Percentiles rank a stretch among this genome's conserved stretches.
These are phyloP conservation scores for Trichoderma sp. DNA, from an alignment of 2,329 filamentous ascomycete species.

Conservation along the genomic window DNA sequence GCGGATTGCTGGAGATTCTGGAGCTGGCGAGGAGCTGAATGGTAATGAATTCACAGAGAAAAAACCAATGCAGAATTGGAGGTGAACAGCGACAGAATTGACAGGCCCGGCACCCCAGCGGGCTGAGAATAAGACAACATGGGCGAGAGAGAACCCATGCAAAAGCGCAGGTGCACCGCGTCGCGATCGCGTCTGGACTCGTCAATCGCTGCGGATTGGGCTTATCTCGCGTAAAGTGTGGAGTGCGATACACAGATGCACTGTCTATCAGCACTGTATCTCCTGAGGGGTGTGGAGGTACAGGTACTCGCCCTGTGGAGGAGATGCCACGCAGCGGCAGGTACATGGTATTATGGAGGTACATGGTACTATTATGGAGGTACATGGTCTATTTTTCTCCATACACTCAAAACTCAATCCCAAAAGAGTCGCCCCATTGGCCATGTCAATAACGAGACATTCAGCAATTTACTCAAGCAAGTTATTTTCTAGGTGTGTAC, in stretches of 20 bases:
- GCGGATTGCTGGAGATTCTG: background rate
- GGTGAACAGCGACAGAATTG: background rate
- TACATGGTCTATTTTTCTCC: background rate
- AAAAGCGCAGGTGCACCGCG: constrained; percentile 16
- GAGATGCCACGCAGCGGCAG: background rate
- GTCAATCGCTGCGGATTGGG: constrained; percentile 3
- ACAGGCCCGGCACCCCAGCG: constrained; percentile 3
- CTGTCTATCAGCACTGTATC: constrained; percentile 11
- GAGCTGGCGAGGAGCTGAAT: background rate
- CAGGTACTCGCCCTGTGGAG: background rate
- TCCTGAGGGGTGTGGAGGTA: background rate
- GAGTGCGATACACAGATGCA: background rate
- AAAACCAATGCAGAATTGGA: background rate
- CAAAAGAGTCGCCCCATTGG: background rate
- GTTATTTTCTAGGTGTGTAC: no score
- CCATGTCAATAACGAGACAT: background rate
- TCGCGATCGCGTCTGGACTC: constrained; percentile 19
- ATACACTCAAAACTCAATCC: background rate
- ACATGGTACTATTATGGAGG: no score
- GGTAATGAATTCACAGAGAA: background rate
- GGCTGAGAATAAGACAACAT: constrained; percentile 3
- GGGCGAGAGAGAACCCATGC: constrained; percentile 4
- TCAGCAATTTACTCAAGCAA: background rate
- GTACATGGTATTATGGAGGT: background rate
- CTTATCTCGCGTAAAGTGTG: constrained; percentile 19